Conservation (phyloP, 2,329 filamentous ascomycete species). For the Colletotrichum sublineola region DNA sequence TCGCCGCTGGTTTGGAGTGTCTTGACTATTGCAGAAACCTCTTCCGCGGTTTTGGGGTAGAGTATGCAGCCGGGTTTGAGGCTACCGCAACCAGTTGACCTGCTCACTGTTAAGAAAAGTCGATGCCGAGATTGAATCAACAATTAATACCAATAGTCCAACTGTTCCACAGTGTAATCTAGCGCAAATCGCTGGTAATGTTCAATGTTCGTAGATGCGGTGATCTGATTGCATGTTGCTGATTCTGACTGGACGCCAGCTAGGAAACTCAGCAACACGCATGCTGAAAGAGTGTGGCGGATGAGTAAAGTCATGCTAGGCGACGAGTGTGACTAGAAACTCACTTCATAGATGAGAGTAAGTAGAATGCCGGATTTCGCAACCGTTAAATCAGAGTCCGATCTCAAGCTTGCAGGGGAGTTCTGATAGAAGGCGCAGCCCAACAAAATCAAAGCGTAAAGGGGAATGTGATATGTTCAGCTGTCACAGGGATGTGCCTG, state of each 20-base stretch:
- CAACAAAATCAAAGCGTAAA: background rate
- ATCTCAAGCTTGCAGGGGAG: background rate
- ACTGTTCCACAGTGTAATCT: slow-evolving; percentile 12
- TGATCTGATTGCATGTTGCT: slow-evolving; percentile 13
- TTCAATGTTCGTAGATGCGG: slow-evolving; percentile 13
- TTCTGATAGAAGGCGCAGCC: background rate
- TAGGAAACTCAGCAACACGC: background rate
- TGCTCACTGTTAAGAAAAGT: background rate
- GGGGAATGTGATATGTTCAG: background rate
- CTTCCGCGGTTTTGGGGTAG: slow-evolving; percentile 60
- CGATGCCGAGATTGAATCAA: background rate
- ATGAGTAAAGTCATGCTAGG: background rate
- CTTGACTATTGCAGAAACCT: slow-evolving; percentile 66
- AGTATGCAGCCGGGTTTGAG: slow-evolving; percentile 63
- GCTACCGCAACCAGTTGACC: slow-evolving; percentile 59
- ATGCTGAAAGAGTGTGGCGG: background rate
- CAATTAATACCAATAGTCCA: slow-evolving; percentile 13
- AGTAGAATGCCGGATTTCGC: background rate
- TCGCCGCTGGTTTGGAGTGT: slow-evolving; percentile 61
- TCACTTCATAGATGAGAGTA: background rate
- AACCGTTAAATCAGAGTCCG: background rate
- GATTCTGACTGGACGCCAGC: background rate
- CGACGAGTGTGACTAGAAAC: background rate
- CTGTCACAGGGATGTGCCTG: background rate
- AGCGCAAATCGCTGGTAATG: slow-evolving; percentile 2